phyloP scores from a whole-genome alignment of 768 basidiomycete genomes.

The Suillus placidus region DNA sequence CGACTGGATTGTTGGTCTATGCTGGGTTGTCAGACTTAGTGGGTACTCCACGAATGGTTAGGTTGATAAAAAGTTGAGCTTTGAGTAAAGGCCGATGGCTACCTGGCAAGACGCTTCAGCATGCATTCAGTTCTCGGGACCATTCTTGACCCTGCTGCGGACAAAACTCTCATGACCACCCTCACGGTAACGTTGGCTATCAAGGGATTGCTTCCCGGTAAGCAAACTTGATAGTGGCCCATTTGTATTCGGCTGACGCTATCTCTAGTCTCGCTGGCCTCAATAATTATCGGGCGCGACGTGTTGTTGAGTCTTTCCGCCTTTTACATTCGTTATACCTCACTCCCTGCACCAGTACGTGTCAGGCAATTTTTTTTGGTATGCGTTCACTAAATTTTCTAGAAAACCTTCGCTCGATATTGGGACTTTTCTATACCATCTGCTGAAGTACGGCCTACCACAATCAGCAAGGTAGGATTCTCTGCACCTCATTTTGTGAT shows the following conservation, averaged over 20 bases:
- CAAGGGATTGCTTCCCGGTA: conserved; percentile 83
- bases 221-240: conserved; percentile 26
- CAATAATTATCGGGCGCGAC: conserved; percentile 88
- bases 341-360: conserved; percentile 79
- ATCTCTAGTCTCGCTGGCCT: conserved; percentile 77
- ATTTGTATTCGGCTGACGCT: background rate
- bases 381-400: conserved; percentile 11
- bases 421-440: conserved; percentile 97
- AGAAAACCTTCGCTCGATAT: conserved; percentile 93
- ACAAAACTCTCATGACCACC: conserved; percentile 95
- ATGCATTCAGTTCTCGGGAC: conserved; percentile 93
- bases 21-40: conserved; percentile 95
- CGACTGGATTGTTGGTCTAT: conserved; percentile 83
- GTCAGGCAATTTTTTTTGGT: background rate
- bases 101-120: conserved; percentile 80
- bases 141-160: conserved; percentile 95
- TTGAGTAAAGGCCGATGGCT: conserved; percentile 79
- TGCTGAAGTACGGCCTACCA: conserved; percentile 90
- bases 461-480: conserved; percentile 80
- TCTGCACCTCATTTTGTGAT: conserved; percentile 2
- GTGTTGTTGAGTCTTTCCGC: conserved; percentile 83
- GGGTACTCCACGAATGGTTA: conserved; percentile 32
- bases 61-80: conserved; percentile 10
- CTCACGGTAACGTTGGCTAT: conserved; percentile 83
- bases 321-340: conserved; percentile 91